Evolutionary conservation across 1,284 basidiomycete genomes (phyloP), one percentile per base, ranked within the genome.

Genomic region (Hemileia vastatrix): DNA sequence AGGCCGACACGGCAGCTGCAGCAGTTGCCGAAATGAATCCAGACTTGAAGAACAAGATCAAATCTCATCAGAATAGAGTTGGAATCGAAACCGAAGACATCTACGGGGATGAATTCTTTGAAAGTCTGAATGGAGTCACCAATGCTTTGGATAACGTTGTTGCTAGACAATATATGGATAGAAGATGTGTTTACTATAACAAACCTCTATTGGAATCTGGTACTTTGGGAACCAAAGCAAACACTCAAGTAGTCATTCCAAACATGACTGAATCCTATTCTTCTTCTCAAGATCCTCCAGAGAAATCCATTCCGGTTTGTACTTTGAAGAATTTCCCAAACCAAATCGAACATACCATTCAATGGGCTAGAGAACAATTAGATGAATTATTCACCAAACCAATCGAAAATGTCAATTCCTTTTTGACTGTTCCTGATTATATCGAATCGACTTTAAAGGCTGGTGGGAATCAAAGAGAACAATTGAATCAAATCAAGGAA

Each of bases 311-410:
- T 15, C 90, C 95, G 11, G 90, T 90, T 40, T 99, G 95, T 78
- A 99, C 95, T 8, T 88, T 98, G 74, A 98, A 97, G 80, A 97
- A 92, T 79, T 99, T 98, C 84, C 95, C 95, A 31, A 95, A 99
- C 76, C 87, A 88, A 40, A 98, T 98, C 70, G 86, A 92, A 70
- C 95, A 99, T 79, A 97, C 94, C 15, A 98, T 99, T 68, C 68
- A 90, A 87, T 99, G 95, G 95, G 86, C 89, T 68, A 86, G 92
- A 67, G 85, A 87, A 73, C 86, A 90, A 68, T 97, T 99, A 76
- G 90, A 97, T 73, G 85, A 84, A 64, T 80, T 90, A 54, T 99
- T 97, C 73, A 87, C 95, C 71, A 93, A 93, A 78, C 95, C 95
- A 1, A 83, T 87, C 27, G 88, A 92, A 75, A 86, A 90, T 53